A percentile compares a stretch with the other conserved stretches of the same genome.
Conservation (phyloP, 306 rosid genomes). For the Astragalus glycyphyllos region DNA sequence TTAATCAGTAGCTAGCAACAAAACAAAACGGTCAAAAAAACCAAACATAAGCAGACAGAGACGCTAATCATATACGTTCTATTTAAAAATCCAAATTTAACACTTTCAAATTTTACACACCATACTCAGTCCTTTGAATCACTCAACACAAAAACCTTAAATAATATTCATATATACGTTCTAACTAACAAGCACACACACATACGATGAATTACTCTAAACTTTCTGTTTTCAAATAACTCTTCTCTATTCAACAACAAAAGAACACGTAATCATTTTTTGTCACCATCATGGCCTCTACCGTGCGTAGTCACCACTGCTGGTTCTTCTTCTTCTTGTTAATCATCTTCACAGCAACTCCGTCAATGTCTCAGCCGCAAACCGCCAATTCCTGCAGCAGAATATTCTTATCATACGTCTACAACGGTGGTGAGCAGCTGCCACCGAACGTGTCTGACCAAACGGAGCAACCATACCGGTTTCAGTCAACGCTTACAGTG, state of each 20-base stretch:
- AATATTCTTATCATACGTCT: conserved; percentile 63
- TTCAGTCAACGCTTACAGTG: conserved; percentile 68
- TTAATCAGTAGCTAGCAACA: too few species aligned
- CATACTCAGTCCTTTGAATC: too few species aligned
- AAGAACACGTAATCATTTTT: too few species aligned
- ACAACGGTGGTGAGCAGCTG: conserved; percentile 49
- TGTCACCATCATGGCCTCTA: conserved; percentile 39
- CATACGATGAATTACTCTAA: neutral
- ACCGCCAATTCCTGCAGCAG: conserved; percentile 63
- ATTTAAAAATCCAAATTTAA: too few species aligned
- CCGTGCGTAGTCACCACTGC: neutral
- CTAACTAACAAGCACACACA: neutral
- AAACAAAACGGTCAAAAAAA: neutral
- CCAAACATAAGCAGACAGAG: conserved; percentile 18
- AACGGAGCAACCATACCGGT: conserved; percentile 58
- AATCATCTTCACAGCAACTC: conserved; percentile 20
- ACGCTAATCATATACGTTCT: too few species aligned
- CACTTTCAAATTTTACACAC: too few species aligned
- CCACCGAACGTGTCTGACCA: conserved; percentile 51
- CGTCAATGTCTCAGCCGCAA: conserved; percentile 42
- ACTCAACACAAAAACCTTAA: too few species aligned
- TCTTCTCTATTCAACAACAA: too few species aligned
- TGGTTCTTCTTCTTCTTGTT: conserved; percentile 31
- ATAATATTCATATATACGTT: neutral
- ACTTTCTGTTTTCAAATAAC: neutral